phyloP scores from a whole-genome alignment of 495 filamentous ascomycete species.

The Clohesyomyces aquaticus region DNA sequence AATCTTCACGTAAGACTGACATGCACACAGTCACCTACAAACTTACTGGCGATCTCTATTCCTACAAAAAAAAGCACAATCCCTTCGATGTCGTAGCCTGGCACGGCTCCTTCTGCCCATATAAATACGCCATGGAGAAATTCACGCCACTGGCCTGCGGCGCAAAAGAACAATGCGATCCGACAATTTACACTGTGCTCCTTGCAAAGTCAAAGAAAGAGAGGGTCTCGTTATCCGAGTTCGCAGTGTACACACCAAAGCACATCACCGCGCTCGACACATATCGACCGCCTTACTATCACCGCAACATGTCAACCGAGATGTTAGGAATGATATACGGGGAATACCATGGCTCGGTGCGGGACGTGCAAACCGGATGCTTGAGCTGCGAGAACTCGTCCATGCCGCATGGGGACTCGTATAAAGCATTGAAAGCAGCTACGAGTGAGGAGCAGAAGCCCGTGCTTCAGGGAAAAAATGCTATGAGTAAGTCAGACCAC shows the following conservation, averaged over 20 bases:
- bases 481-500: too few species aligned
- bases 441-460: too few species aligned
- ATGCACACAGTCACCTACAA: background rate
- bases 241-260: background rate
- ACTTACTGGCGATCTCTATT: background rate
- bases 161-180: background rate
- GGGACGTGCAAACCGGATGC: background rate
- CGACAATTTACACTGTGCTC: background rate
- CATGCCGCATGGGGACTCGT: constrained; percentile 16
- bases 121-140: background rate
- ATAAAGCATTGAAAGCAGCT: too few species aligned
- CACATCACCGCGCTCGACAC: background rate
- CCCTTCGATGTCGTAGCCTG: constrained; percentile 5
- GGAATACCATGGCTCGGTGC: background rate
- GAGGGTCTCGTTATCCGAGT: background rate
- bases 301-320: constrained; percentile 13
- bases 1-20: too few species aligned
- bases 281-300: constrained; percentile 14
- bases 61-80: background rate
- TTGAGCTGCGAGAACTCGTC: background rate
- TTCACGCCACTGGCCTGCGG: background rate
- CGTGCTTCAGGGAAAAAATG: too few species aligned
- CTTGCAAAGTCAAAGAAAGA: background rate
- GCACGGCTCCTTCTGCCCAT: constrained; percentile 3
- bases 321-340: constrained; percentile 8